Evolutionary conservation across 352 stramenopile species (phyloP), one percentile per base, ranked within the genome.

Genomic region (Pythium brassicae): DNA sequence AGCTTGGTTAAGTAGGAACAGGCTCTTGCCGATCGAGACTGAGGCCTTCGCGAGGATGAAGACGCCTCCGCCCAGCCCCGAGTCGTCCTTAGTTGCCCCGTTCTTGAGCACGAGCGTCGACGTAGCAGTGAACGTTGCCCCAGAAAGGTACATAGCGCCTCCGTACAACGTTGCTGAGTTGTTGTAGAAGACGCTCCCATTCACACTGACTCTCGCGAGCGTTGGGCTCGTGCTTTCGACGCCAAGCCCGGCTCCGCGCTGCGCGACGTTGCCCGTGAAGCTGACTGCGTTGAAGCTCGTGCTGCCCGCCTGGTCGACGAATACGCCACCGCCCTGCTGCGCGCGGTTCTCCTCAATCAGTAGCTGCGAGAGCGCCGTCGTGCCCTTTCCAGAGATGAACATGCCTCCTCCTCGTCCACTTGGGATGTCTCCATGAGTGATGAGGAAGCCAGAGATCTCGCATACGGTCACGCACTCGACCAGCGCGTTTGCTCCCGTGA

Each of bases 141-240:
- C 29, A 6, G 44, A 19, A 0, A 81, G 15, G 22, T 54, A 64
- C 19, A 78, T 59, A 14, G 49, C 72, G 2, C 72, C 72, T 7
- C 72, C 72, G 39, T 27, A 27, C 1, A 29, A 47, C 8, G 10
- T 26, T 14, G 66, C 72, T 4, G 66, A 69, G 45, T 81, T 81
- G 43, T 81, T 81, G 64, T 81, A 81, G 12, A 78, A 72, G 8
- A 78, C 56, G 23, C 63, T 75, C 10, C 46, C 27, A 1, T 15
- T 45, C 14, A 60, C 29, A 14, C 47, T 45, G 0, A 54, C 34
- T 20, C 7, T 39, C 6, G 42, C 20, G 19, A 54, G 20, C 19
- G 35, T 22, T 22, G 20, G 20, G 6, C 29, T 46, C 19, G 39
- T 26, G 27, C 39, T 60, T 20, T 56, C 52, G 26, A 51, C 47